A percentile compares a stretch with the other conserved stretches of the same genome.
Evolutionary conservation across 179 eudicot species (phyloP).

Genomic region (Spinacia oleracea): DNA sequence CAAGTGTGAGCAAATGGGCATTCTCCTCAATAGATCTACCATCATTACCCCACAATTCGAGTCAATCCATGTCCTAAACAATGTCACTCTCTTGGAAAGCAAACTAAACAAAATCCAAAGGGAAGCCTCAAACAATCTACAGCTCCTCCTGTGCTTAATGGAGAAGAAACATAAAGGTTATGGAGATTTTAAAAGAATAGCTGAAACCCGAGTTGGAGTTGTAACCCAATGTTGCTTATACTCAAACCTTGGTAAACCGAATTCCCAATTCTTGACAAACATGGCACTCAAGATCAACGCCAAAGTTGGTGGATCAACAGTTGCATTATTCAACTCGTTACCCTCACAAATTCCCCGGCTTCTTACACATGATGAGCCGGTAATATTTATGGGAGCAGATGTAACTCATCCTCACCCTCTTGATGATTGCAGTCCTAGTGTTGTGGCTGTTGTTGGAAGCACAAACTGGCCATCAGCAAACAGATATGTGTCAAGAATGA

Average conservation of each 20-base stretch:
- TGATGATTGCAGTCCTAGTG: constrained; percentile 86
- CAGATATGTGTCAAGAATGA: constrained; percentile 80
- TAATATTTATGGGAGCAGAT: constrained; percentile 95
- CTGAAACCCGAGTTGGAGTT: constrained; percentile 81
- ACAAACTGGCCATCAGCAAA: constrained; percentile 90
- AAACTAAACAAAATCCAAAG: constrained; percentile 60
- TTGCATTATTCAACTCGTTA: constrained; percentile 66
- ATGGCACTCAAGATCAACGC: constrained; percentile 95
- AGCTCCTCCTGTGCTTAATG: constrained; percentile 81
- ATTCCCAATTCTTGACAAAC: constrained; percentile 76
- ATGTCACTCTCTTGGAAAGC: constrained; percentile 57
- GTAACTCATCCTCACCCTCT: constrained; percentile 95
- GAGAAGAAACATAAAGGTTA: constrained; percentile 95
- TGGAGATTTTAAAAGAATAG: constrained; percentile 83
- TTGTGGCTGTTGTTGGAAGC: constrained; percentile 94
- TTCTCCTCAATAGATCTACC: constrained; percentile 60
- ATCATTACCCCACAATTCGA: constrained; percentile 65
- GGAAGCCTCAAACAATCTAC: constrained; percentile 58
- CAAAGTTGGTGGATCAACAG: constrained; percentile 93
- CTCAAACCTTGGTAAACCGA: constrained; percentile 58
- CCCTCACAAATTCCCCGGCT: constrained; percentile 78
- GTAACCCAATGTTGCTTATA: constrained; percentile 91
- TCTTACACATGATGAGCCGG: constrained; percentile 53
- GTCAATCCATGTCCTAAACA: constrained; percentile 74
- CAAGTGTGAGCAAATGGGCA: constrained; percentile 83